Evolutionary conservation across 2,329 filamentous ascomycete genomes (phyloP).

Genomic region (Stenocarpella maydis): DNA sequence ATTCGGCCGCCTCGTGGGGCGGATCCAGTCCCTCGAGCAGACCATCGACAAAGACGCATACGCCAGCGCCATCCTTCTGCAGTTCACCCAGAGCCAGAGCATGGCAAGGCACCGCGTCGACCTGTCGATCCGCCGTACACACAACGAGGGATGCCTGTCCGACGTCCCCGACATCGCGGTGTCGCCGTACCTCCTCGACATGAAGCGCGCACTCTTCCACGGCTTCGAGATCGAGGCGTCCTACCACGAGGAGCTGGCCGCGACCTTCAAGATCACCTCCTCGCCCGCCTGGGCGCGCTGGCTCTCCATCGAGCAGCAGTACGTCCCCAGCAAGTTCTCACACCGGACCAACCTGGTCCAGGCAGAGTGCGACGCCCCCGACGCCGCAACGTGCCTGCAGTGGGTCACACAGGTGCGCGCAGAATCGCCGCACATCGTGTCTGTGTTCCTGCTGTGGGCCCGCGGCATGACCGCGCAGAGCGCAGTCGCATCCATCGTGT

Average conservation of each 20-base stretch:
- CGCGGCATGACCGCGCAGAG: conserved; percentile 42
- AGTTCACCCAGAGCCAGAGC: conserved; percentile 34
- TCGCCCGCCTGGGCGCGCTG: conserved; percentile 41
- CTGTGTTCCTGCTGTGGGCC: conserved; percentile 41
- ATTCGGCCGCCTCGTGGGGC: conserved; percentile 36
- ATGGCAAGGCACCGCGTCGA: conserved; percentile 34
- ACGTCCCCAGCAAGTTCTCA: conserved; percentile 39
- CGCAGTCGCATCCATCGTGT: conserved; percentile 40
- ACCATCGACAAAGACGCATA: conserved; percentile 37
- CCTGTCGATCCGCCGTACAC: conserved; percentile 33
- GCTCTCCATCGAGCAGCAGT: conserved; percentile 40
- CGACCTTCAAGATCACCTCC: conserved; percentile 41
- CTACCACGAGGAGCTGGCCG: conserved; percentile 41
- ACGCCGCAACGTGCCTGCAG: conserved; percentile 41
- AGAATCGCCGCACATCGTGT: conserved; percentile 37
- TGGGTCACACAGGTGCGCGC: conserved; percentile 40
- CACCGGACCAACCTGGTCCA: conserved; percentile 38
- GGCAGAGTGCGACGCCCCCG: conserved; percentile 42
- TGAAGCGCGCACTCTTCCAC: conserved; percentile 39
- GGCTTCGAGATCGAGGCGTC: conserved; percentile 39
- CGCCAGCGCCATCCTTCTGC: conserved; percentile 35
- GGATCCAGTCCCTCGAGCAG: conserved; percentile 34
- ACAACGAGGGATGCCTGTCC: conserved; percentile 29
- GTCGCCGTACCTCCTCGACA: conserved; percentile 31
- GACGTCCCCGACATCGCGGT: conserved; percentile 12